phyloP scores from a whole-genome alignment of 1,284 basidiomycete species.

The Phellinidium pouzarii region DNA sequence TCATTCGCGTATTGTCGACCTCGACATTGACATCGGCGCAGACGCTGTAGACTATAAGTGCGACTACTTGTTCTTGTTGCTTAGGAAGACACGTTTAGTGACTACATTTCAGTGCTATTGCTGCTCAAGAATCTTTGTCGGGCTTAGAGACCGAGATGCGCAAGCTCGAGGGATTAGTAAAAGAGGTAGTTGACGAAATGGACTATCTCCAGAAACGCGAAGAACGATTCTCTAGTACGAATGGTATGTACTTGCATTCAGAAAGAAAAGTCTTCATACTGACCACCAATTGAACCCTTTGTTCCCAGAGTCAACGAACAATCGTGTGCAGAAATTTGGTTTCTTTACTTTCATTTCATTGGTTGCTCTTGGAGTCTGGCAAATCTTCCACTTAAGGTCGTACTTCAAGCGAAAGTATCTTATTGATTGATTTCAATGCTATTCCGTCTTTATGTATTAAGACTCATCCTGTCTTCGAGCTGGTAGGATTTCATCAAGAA shows the following conservation, averaged over 20 bases:
- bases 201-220: constrained; percentile 89
- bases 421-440: constrained; percentile 58
- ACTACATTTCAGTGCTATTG: constrained; percentile 70
- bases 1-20: constrained; percentile 69
- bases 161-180: constrained; percentile 90
- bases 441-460: neutral
- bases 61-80: constrained; percentile 25
- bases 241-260: constrained; percentile 53
- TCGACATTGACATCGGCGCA: constrained; percentile 96
- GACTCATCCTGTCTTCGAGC: neutral
- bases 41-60: constrained; percentile 99
- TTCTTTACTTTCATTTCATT: constrained; percentile 82
- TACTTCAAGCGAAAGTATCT: constrained; percentile 98
- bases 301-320: constrained; percentile 81
- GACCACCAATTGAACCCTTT: constrained; percentile 7
- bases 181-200: constrained; percentile 93
- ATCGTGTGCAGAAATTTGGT: constrained; percentile 89
- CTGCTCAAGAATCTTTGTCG: constrained; percentile 95
- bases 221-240: constrained; percentile 85
- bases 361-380: constrained; percentile 86
- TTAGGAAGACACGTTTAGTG: neutral
- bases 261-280: neutral
- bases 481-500: neutral
- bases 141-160: constrained; percentile 97
- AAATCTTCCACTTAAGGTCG: constrained; percentile 86